Percentiles rank a stretch among this genome's conserved stretches.
These are phyloP conservation scores for Agrocybe praecox DNA, from an alignment of 768 basidiomycete genomes.

Conservation along the genomic window DNA sequence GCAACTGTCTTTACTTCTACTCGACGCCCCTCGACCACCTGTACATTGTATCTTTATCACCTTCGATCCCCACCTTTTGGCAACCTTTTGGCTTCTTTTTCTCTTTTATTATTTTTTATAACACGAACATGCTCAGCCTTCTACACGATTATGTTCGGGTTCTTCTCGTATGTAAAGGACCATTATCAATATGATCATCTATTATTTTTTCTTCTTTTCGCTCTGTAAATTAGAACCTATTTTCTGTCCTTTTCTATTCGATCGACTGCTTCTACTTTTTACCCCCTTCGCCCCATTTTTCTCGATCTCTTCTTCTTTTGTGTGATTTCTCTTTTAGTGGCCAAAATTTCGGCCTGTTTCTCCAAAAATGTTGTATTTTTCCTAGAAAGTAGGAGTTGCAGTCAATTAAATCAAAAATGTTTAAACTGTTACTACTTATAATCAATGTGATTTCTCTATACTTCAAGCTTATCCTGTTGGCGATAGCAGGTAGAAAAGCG, in stretches of 20 bases:
- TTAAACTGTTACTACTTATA: too few relatives aligned
- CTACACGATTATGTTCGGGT: too few relatives aligned
- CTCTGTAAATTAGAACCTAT: not conserved
- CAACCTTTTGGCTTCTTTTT: not conserved
- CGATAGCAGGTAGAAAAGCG: too few relatives aligned
- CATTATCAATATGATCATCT: slow-evolving; percentile 1
- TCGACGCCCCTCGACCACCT: not conserved
- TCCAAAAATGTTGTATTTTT: not conserved
- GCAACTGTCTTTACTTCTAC: not conserved
- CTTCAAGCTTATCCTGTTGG: too few relatives aligned
- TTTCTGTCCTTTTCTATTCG: not conserved
- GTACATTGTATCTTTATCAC: not conserved
- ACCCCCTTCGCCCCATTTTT: not conserved
- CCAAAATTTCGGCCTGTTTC: too few relatives aligned
- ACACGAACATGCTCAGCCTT: not conserved
- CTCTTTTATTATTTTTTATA: too few relatives aligned
- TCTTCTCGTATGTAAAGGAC: not conserved
- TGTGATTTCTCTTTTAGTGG: too few relatives aligned
- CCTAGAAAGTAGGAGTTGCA: too few relatives aligned
- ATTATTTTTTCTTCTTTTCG: not conserved
- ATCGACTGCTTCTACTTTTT: not conserved
- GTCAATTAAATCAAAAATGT: too few relatives aligned
- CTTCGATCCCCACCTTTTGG: not conserved
- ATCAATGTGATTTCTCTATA: too few relatives aligned
- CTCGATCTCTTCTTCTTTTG: not conserved